These are phyloP conservation scores for Diddensiella transvaalensis DNA, from an alignment of 805 yeast species.

Conservation along the genomic window DNA sequence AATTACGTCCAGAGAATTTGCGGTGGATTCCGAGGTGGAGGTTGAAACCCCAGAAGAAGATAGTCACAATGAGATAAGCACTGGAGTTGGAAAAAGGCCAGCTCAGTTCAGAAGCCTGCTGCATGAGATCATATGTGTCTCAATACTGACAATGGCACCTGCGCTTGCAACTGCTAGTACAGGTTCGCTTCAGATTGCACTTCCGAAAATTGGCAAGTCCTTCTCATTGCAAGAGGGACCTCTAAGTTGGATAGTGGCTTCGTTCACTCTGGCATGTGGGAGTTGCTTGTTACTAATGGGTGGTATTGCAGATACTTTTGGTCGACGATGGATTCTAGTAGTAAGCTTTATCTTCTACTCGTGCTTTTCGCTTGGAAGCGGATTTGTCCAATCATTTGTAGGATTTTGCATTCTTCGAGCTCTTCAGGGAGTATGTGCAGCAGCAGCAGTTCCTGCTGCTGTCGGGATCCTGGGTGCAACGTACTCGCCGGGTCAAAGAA, in stretches of 20 bases:
- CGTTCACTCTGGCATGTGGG: conserved; percentile 43
- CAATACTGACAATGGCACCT: conserved; percentile 39
- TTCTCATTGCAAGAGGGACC: conserved; percentile 40
- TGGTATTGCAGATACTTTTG: conserved; percentile 46
- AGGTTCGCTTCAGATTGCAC: conserved; percentile 38
- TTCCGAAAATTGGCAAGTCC: conserved; percentile 35
- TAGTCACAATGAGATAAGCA: no score
- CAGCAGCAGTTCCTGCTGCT: conserved; percentile 46
- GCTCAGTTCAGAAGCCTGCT: background rate
- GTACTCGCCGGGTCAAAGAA: conserved; percentile 39
- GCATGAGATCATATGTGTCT: conserved; percentile 17
- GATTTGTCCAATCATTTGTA: conserved; percentile 30
- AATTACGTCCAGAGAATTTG: no score
- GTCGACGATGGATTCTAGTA: conserved; percentile 41
- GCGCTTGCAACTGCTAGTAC: conserved; percentile 40
- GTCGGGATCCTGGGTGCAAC: conserved; percentile 45
- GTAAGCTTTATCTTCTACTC: conserved; percentile 36
- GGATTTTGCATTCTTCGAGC: conserved; percentile 42
- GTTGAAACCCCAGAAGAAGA: no score
- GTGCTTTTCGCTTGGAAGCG: conserved; percentile 29
- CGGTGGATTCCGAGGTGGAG: no score
- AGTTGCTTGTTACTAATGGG: conserved; percentile 44
- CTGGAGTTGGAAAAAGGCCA: background rate
- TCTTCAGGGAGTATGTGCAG: conserved; percentile 42
- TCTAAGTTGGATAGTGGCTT: conserved; percentile 43